A percentile compares a stretch with the other conserved stretches of the same genome.
These are phyloP conservation scores for Alternaria conjuncta DNA, from an alignment of 2,329 filamentous ascomycete genomes.

Conservation along the genomic window DNA sequence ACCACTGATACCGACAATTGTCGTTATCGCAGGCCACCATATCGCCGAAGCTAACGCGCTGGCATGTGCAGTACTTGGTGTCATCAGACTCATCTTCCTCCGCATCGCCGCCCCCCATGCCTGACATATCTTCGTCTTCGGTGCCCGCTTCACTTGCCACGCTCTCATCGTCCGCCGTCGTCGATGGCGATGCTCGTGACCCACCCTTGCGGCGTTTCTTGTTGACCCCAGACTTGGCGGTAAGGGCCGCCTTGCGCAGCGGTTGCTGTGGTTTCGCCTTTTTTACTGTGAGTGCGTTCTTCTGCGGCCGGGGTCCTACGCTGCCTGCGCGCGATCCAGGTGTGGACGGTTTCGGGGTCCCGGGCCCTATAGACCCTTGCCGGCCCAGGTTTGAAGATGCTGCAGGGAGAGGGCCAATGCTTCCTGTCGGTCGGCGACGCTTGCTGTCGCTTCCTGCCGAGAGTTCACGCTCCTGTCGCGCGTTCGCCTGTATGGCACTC, in stretches of 20 bases:
- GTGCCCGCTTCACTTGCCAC: conserved; percentile 55
- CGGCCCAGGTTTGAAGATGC: conserved; percentile 62
- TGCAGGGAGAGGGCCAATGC: conserved; percentile 60
- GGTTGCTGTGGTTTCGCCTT: conserved; percentile 63
- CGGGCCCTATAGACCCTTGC: conserved; percentile 67
- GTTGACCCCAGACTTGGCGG: conserved; percentile 44
- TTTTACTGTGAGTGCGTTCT: conserved; percentile 58
- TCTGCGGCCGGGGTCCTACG: conserved; percentile 58
- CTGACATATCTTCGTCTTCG: conserved; percentile 60
- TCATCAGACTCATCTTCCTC: conserved; percentile 76
- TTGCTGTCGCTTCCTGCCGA: conserved; percentile 64
- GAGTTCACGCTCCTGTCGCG: conserved; percentile 58
- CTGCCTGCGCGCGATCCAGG: conserved; percentile 65
- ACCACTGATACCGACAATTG: conserved; percentile 83
- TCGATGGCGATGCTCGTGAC: conserved; percentile 50
- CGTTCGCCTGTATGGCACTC: conserved; percentile 38
- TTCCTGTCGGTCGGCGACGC: conserved; percentile 63
- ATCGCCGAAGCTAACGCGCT: conserved; percentile 82
- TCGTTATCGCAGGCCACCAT: conserved; percentile 92
- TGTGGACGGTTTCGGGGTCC: conserved; percentile 66
- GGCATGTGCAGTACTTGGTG: conserved; percentile 80
- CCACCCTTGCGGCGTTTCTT: conserved; percentile 48
- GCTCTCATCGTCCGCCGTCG: conserved; percentile 60
- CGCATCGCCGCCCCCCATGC: conserved; percentile 46
- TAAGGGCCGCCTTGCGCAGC: conserved; percentile 45